Evolutionary conservation across 495 filamentous ascomycete species (phyloP).

Genomic region (Penicillium canescens): DNA sequence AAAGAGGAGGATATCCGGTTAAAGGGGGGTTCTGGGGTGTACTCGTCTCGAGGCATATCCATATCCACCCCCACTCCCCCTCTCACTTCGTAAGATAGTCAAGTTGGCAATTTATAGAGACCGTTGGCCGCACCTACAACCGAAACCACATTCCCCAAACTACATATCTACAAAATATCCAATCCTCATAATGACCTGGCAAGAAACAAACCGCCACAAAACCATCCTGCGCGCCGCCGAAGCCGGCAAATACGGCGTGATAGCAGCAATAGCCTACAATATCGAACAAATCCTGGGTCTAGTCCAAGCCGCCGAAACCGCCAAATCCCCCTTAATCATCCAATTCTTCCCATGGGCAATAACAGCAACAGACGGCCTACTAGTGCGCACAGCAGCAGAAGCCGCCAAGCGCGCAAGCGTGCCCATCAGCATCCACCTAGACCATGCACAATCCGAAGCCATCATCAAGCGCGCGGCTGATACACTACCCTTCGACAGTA

Average conservation of each 20-base stretch:
- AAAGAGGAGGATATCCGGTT: too few relatives aligned
- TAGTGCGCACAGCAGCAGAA: constrained; percentile 56
- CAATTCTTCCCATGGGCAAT: constrained; percentile 80
- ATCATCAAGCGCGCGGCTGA: constrained; percentile 61
- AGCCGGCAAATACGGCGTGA: constrained; percentile 64
- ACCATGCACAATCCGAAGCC: constrained; percentile 65
- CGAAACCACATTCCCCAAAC: too few relatives aligned
- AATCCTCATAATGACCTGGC: constrained; percentile 11
- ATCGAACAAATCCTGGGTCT: constrained; percentile 72
- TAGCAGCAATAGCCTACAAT: constrained; percentile 75
- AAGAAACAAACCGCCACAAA: constrained; percentile 17
- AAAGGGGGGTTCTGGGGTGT: too few relatives aligned
- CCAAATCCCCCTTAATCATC: constrained; percentile 68
- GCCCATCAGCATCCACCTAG: constrained; percentile 66
- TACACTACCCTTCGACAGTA: constrained; percentile 61
- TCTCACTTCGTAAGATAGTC: too few relatives aligned
- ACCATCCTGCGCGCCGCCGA: constrained; percentile 62
- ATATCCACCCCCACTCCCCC: too few relatives aligned
- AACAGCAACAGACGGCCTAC: constrained; percentile 58
- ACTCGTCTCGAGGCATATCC: too few relatives aligned
- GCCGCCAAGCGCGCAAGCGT: constrained; percentile 58
- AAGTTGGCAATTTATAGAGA: neutral
- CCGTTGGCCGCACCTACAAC: too few relatives aligned
- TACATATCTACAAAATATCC: too few relatives aligned
- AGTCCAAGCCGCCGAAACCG: constrained; percentile 66